These are phyloP conservation scores for Pyrus pyrifolia DNA, from an alignment of 306 rosid species.

Conservation along the genomic window DNA sequence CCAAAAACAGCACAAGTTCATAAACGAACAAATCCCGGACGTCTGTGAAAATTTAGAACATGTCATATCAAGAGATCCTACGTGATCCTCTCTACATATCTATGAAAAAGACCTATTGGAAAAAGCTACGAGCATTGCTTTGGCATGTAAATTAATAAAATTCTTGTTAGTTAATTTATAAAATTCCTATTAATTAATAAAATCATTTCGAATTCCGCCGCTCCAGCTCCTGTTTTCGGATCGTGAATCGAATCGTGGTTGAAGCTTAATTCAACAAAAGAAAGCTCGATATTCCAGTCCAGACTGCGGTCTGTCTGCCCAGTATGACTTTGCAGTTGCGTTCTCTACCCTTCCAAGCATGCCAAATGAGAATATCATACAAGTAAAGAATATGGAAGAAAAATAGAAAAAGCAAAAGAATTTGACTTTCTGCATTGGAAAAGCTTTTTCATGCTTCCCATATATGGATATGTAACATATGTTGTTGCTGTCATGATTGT, in stretches of 20 bases:
- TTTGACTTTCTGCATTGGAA: slow-evolving; percentile 44
- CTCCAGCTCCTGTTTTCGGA: not conserved
- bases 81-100: not conserved
- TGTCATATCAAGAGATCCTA: not conserved
- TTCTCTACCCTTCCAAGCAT: slow-evolving; percentile 33
- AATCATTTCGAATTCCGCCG: not conserved
- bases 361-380: slow-evolving; percentile 18
- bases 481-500: slow-evolving; percentile 52
- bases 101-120: not conserved
- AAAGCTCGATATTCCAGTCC: not conserved
- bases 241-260: not conserved
- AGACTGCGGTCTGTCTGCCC: slow-evolving; percentile 24
- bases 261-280: slow-evolving; percentile 26
- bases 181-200: no score
- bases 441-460: slow-evolving; percentile 35
- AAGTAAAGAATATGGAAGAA: not conserved
- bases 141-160: no score
- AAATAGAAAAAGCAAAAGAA: slow-evolving; percentile 9
- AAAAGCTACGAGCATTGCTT: no score
- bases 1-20: not conserved
- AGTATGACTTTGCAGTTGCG: slow-evolving; percentile 32
- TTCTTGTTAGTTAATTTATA: no score
- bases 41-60: not conserved
- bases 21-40: not conserved
- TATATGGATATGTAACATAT: slow-evolving; percentile 12